These are phyloP conservation scores for Dendryphion nanum DNA, from an alignment of 2,329 filamentous ascomycete species.

Conservation along the genomic window DNA sequence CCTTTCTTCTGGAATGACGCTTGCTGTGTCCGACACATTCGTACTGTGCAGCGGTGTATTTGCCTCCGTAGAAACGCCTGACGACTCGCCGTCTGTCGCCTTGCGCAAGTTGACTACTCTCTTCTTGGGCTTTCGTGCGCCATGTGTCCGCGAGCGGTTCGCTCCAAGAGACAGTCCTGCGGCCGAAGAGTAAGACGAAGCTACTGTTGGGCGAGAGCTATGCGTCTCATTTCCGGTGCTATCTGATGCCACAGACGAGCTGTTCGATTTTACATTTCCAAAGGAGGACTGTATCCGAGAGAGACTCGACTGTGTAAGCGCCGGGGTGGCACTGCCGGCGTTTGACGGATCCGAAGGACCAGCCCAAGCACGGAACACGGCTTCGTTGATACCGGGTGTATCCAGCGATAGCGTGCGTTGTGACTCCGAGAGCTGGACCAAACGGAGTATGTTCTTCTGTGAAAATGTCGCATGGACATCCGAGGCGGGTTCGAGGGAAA, in stretches of 20 bases:
- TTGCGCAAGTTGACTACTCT: conserved; percentile 78
- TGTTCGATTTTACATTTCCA: conserved; percentile 47
- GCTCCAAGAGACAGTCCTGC: conserved; percentile 64
- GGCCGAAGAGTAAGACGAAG: conserved; percentile 59
- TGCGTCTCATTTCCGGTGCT: conserved; percentile 48
- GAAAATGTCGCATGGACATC: conserved; percentile 91
- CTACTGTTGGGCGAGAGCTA: conserved; percentile 67
- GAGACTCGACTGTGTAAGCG: conserved; percentile 43
- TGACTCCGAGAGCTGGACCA: conserved; percentile 81
- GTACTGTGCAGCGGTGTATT: conserved; percentile 52
- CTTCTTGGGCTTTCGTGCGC: conserved; percentile 76
- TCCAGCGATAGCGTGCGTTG: conserved; percentile 89
- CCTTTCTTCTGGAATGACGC: conserved; percentile 25
- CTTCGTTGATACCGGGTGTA: conserved; percentile 85
- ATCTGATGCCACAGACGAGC: conserved; percentile 35
- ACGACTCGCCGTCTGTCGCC: conserved; percentile 52
- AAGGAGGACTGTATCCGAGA: conserved; percentile 48
- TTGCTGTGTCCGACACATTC: conserved; percentile 57
- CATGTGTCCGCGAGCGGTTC: conserved; percentile 59
- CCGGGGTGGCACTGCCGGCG: conserved; percentile 41
- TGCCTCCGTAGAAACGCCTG: conserved; percentile 53
- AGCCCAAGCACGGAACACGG: conserved; percentile 90
- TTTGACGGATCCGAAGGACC: conserved; percentile 72
- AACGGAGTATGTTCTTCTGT: conserved; percentile 83
- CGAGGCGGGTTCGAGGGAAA: conserved; percentile 74